Evolutionary conservation across 2,329 filamentous ascomycete species (phyloP), one percentile per base, ranked within the genome.

Genomic region (Leptographium galeiforme): DNA sequence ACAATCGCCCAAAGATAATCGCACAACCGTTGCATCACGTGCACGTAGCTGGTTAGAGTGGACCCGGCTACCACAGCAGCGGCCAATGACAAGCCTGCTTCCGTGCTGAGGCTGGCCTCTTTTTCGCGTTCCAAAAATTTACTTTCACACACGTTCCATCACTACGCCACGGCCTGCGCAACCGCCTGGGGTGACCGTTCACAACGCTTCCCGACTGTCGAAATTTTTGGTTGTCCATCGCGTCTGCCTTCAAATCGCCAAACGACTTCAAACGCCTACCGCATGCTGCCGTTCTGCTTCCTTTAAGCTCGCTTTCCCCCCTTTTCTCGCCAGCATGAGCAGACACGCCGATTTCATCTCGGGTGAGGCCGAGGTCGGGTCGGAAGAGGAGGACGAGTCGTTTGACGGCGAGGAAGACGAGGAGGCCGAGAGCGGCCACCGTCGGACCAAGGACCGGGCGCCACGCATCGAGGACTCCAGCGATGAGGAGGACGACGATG

Each of bases 401-500:
- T 85, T 85, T 58, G 84, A 89, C 61, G 89, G 90, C 60, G 87
- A 89, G 58, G 83, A 77, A 32, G 85, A 85, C 57, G 85, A 89
- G 61, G 88, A 90, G 59, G 86, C 88, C 57, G 82, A 77, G 30
- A 85, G 81, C 41, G 11, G 19, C 51, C 78, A 44, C 8, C 61
- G 67, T 48, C 72, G 70, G 47, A 60, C 68, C 51, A 72, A 73
- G 64, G 67, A 73, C 55, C 66, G 70, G 57, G 60, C 63, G n/a
- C 62, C 64, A 2, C 59, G 53, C 49, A 69, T 88, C 53, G 84
- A 91, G 62, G 89, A 95, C 68, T 95, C 88, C 0, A 94, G 87
- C 62, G 89, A 95, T 61, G 89, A 95, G 64, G 89, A 94, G 58
- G 88, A 95, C 38, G 88, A 94, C 53, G 89, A 95, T 56, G 89